Evolutionary conservation across 257 asterid species (phyloP), one percentile per base, ranked within the genome.

Genomic region (Mitragyna speciosa): DNA sequence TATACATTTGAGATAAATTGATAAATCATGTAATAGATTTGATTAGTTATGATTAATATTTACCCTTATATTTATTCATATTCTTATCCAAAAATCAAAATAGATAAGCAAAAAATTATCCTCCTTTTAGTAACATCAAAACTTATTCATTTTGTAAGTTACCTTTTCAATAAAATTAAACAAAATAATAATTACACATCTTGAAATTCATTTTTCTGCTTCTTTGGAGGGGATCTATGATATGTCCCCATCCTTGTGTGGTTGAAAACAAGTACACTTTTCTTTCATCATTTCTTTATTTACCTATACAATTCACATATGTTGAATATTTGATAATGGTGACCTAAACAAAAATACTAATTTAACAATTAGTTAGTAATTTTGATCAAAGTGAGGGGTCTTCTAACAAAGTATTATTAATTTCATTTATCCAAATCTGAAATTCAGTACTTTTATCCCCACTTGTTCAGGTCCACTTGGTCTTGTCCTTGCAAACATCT

Each of bases 391-490:
- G 2, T 7, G 5, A 39, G 64, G 72, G 82, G 85, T 74, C 41
- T 69, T 75, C 36, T 30, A 39, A 73, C 52, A 31, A 8, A 56
- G 3, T 7, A 10, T 4, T 41, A 73, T 2, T 52, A 43, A 51
- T 41, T 61, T 70, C 66, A 75, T n/a, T 66, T 78, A 73, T 74
- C 80, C 82, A 64, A 63, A 43, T 51, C 64, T 49, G 39, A 79
- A 81, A 75, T 64, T 72, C 71, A 61, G 81, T 67, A 80, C 41
- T 78, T 47, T 59, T 30, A 76, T 70, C 84, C 86, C 84, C 85
- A 78, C 83, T 74, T 71, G 49, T 33, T 63, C 70, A 74, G 79
- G 76, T 65, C 70, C 79, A 54, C 61, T 78, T 48, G 73, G 67
- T 70, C 77, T 76, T 84, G 79, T 75, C 59, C 76, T 81, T 70